Conservation (phyloP, 1,284 basidiomycete species). For the Cryptococcus amylolentus region DNA sequence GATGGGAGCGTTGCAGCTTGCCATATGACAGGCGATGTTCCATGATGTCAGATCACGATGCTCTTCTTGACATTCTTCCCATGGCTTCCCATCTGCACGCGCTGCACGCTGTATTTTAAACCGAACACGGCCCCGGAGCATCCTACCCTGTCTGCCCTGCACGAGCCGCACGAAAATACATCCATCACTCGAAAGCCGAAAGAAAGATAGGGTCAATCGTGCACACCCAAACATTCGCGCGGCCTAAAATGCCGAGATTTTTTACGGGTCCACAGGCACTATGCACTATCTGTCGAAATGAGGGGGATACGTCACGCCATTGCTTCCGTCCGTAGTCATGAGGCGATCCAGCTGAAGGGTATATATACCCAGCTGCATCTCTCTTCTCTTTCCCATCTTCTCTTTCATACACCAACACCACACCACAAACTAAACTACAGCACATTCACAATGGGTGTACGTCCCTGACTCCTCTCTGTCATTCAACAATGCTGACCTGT, state of each 20-base stretch:
- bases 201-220: no score
- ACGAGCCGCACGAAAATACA: no score
- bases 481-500: not conserved
- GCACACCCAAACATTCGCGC: no score
- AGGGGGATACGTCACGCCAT: not conserved
- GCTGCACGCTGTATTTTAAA: no score
- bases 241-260: no score
- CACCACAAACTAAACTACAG: not conserved
- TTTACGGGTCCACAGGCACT: no score
- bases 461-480: not conserved
- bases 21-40: not conserved
- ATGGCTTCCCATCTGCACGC: no score
- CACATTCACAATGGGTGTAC: not conserved
- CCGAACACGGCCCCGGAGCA: no score
- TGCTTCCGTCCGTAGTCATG: not conserved
- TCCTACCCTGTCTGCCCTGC: no score
- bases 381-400: not conserved
- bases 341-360: not conserved
- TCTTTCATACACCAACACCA: not conserved
- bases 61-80: no score
- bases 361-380: not conserved
- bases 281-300: no score
- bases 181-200: no score
- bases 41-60: not conserved
- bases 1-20: not conserved